Evolutionary conservation across 164 flowering plant species (phyloP).

Genomic region (Annona squamosa): DNA sequence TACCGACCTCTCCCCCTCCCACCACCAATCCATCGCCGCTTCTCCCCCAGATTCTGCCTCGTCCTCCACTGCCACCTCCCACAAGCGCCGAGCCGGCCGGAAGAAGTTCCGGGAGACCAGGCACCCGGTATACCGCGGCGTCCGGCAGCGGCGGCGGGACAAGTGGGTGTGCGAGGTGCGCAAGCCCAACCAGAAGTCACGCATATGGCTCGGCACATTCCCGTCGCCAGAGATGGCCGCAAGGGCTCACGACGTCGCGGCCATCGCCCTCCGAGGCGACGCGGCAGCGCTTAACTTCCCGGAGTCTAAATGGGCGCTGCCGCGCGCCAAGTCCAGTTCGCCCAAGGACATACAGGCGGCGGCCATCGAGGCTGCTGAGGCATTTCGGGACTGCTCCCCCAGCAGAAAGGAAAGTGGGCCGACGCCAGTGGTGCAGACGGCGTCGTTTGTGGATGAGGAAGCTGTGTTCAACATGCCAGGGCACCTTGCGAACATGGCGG

Average conservation of each 20-base stretch:
- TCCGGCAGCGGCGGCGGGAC: constrained; percentile 36
- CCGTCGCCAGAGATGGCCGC: constrained; percentile 65
- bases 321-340: constrained; percentile 31
- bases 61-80: constrained; percentile 25
- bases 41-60: background rate
- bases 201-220: constrained; percentile 72
- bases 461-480: constrained; percentile 27
- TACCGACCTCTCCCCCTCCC: background rate
- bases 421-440: background rate
- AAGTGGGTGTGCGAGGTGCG: constrained; percentile 73
- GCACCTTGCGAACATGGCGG: constrained; percentile 42
- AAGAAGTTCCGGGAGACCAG: constrained; percentile 55
- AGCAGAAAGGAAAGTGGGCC: background rate
- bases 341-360: constrained; percentile 64
- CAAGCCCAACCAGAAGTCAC: constrained; percentile 54
- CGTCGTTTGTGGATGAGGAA: constrained; percentile 16
- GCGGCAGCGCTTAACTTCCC: constrained; percentile 66
- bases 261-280: constrained; percentile 53
- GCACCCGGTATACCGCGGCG: constrained; percentile 60
- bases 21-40: background rate
- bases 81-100: constrained; percentile 55
- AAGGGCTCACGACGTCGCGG: constrained; percentile 63
- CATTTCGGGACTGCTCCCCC: constrained; percentile 22
- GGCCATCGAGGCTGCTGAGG: constrained; percentile 63
- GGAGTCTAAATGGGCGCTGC: constrained; percentile 62